Conservation (phyloP, 371 early-diverging fungal genomes). For the Gilbertella persicaria region DNA sequence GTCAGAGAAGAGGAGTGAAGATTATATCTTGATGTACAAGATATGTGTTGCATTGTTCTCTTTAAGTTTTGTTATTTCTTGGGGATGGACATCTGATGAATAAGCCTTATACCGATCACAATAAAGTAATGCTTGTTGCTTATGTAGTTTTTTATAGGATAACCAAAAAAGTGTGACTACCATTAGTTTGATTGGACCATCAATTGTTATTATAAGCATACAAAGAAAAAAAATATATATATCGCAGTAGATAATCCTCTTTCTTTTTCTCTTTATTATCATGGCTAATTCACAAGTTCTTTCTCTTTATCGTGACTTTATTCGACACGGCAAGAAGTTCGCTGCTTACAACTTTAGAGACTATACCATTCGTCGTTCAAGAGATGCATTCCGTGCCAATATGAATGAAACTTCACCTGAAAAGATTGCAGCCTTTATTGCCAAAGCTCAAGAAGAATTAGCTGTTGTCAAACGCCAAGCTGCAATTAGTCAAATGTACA, state of each 20-base stretch:
- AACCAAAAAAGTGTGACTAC: not conserved
- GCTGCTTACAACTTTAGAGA: conserved; percentile 74
- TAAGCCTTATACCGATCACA: too few species aligned
- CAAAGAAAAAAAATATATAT: too few species aligned
- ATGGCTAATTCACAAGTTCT: conserved; percentile 47
- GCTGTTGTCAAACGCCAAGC: conserved; percentile 69
- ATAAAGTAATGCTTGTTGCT: too few species aligned
- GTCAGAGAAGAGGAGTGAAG: conserved; percentile 11
- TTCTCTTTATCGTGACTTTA: conserved; percentile 63
- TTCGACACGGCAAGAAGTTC: conserved; percentile 65
- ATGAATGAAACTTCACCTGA: conserved; percentile 58
- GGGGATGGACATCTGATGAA: conserved; percentile 44
- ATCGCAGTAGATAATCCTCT: conserved; percentile 4
- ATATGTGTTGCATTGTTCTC: conserved; percentile 27
- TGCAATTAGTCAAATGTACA: conserved; percentile 61
- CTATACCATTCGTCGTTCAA: conserved; percentile 67
- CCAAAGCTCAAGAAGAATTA: conserved; percentile 60
- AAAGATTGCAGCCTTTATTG: conserved; percentile 52
- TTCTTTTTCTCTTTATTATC: not conserved
- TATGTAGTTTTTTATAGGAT: too few species aligned
- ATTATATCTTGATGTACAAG: conserved; percentile 29
- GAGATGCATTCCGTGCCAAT: conserved; percentile 67
- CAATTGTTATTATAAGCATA: too few species aligned
- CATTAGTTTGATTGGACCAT: not conserved
- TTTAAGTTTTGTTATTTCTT: conserved; percentile 41